Evolutionary conservation across 306 rosid species (phyloP).

Genomic region (Spatholobus suberectus): DNA sequence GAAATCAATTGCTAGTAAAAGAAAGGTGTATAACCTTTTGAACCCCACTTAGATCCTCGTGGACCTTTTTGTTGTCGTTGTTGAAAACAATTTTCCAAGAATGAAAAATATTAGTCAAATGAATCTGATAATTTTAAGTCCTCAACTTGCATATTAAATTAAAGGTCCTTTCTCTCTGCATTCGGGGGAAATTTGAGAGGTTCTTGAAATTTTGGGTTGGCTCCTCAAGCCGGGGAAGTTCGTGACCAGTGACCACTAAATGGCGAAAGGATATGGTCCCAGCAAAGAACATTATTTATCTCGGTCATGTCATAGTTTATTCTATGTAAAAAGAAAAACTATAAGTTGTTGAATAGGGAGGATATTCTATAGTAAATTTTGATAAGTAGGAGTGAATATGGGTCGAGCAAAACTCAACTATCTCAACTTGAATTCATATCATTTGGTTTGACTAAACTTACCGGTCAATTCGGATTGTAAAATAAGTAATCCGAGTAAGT

Average conservation of each 20-base stretch:
- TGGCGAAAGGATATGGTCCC: slow-evolving; percentile 31
- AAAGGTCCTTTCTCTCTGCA: too few species aligned
- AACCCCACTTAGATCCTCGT: slow-evolving; percentile 62
- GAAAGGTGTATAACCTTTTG: slow-evolving; percentile 51
- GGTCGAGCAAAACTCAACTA: too few species aligned
- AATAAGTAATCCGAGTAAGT: too few species aligned
- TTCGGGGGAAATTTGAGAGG: not conserved
- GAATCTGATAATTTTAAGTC: slow-evolving; percentile 31
- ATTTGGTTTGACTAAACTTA: too few species aligned
- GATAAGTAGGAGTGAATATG: too few species aligned
- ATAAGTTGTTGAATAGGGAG: too few species aligned
- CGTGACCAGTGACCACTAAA: not conserved
- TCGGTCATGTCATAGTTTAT: not conserved
- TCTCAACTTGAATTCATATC: too few species aligned
- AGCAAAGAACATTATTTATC: not conserved
- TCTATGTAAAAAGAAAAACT: not conserved
- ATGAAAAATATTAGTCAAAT: slow-evolving; percentile 38
- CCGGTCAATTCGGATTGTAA: too few species aligned
- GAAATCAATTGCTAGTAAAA: slow-evolving; percentile 37
- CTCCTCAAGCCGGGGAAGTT: slow-evolving; percentile 61
- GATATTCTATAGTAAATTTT: too few species aligned
- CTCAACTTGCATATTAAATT: slow-evolving; percentile 39
- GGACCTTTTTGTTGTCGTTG: not conserved
- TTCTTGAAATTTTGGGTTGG: slow-evolving; percentile 47
- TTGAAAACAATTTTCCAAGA: not conserved